Conservation (phyloP, 2,329 filamentous ascomycete species). For the Sporothrix inflata region DNA sequence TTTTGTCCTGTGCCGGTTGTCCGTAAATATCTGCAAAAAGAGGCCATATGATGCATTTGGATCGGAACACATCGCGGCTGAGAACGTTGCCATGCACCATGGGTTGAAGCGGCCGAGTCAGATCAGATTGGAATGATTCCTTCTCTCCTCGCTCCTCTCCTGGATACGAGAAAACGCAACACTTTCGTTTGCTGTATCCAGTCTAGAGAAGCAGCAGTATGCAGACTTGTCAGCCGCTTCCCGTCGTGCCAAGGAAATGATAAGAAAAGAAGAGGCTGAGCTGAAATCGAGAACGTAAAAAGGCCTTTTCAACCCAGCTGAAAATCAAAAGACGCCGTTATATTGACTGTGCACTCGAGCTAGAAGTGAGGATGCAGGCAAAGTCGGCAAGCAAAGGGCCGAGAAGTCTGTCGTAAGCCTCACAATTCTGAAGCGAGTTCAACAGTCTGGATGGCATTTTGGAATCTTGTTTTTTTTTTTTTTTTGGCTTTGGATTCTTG, state of each 20-base stretch:
- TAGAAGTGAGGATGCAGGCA: no score
- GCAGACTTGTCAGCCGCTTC: conserved; percentile 11
- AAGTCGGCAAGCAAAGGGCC: background rate
- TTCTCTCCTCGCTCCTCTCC: background rate
- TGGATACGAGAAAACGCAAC: conserved; percentile 7
- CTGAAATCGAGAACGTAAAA: background rate
- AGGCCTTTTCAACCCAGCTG: background rate
- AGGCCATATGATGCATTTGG: background rate
- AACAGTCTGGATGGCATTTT: background rate
- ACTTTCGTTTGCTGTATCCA: background rate
- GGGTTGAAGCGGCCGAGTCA: background rate
- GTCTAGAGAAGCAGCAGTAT: background rate
- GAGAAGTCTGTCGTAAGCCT: background rate
- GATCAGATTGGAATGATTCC: background rate
- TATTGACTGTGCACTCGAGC: background rate
- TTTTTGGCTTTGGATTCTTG: background rate
- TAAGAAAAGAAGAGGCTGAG: conserved; percentile 12
- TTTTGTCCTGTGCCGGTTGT: background rate
- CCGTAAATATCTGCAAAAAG: background rate
- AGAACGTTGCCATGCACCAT: background rate
- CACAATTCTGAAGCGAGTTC: background rate
- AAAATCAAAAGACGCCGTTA: background rate
- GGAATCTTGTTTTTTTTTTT: background rate
- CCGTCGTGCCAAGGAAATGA: background rate
- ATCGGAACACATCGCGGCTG: background rate